phyloP scores from a whole-genome alignment of 2,329 filamentous ascomycete species.

The Aspergillus pseudonomiae region DNA sequence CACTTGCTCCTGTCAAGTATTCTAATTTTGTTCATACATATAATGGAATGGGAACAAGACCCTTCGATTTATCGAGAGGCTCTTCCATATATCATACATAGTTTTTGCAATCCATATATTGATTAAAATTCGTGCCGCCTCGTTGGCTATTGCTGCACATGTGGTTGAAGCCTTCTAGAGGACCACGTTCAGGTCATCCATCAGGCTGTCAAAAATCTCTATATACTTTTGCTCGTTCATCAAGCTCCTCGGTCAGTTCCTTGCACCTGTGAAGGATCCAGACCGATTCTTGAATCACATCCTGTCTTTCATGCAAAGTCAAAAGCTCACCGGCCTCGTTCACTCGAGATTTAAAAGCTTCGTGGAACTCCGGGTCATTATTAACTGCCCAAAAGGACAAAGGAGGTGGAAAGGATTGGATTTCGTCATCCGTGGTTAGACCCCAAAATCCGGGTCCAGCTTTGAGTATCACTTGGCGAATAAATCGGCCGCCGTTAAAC shows the following conservation, averaged over 20 bases:
- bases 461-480: background rate
- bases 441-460: constrained; percentile 3
- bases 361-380: background rate
- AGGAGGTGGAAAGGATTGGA: background rate
- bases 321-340: background rate
- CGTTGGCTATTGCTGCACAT: background rate
- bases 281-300: constrained; percentile 2
- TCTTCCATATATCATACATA: too few species aligned
- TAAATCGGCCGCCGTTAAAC: constrained; percentile 6
- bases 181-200: background rate
- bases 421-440: background rate
- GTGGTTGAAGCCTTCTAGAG: background rate
- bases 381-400: background rate
- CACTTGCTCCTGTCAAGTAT: too few species aligned
- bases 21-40: too few species aligned
- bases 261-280: background rate
- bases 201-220: background rate
- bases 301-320: background rate
- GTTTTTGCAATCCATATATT: too few species aligned
- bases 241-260: background rate
- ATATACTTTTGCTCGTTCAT: background rate
- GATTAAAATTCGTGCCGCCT: background rate
- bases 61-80: too few species aligned
- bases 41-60: too few species aligned
- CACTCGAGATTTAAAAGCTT: background rate